Evolutionary conservation across 192 early-diverging fungal species (phyloP).

Genomic region (Backusella tuberculispora): DNA sequence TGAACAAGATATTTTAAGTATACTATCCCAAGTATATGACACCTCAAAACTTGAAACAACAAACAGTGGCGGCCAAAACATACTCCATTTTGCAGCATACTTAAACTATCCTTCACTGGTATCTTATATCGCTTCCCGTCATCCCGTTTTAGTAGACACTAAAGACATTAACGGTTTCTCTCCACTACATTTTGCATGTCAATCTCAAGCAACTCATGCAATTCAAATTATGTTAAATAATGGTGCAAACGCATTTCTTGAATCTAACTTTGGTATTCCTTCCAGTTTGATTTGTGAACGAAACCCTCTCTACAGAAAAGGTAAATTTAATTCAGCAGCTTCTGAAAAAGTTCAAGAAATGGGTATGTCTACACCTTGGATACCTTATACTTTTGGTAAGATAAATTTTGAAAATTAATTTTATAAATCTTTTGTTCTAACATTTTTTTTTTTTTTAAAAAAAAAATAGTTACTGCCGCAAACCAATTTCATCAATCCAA

Average conservation of each 20-base stretch:
- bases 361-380: neutral
- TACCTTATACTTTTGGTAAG: neutral
- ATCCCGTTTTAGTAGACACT: slow-evolving; percentile 46
- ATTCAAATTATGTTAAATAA: neutral
- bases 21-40: neutral
- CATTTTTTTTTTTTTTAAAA: neutral
- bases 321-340: neutral
- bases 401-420: neutral
- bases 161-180: slow-evolving; percentile 68
- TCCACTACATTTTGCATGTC: slow-evolving; percentile 68
- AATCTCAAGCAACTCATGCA: neutral
- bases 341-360: neutral
- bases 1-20: neutral
- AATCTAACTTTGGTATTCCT: neutral
- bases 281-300: neutral
- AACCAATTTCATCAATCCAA: neutral
- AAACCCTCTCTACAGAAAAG: neutral
- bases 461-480: neutral
- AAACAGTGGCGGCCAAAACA: slow-evolving; percentile 48
- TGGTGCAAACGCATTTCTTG: neutral
- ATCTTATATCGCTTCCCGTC: neutral
- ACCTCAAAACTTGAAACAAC: neutral
- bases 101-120: neutral
- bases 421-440: neutral
- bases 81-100: slow-evolving; percentile 62